Conservation (phyloP, 176 grass and related monocot species). For the Oryza brachyantha region DNA sequence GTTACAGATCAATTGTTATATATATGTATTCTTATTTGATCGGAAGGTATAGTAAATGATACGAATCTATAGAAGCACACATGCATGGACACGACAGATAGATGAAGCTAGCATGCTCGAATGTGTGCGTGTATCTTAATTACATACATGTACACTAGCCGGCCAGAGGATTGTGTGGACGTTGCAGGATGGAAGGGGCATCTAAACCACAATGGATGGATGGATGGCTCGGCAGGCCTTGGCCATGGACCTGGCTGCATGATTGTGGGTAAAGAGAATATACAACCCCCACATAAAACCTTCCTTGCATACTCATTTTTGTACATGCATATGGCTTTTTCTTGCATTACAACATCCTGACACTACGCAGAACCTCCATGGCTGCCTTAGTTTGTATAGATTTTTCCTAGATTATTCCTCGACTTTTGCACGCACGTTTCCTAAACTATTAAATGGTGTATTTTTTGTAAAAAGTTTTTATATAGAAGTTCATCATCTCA, state of each 20-base stretch:
- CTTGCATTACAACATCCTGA: conserved; percentile 44
- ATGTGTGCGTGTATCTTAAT: background rate
- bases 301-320: conserved; percentile 45
- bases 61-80: background rate
- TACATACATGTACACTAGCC: background rate
- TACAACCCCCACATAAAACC: conserved; percentile 63
- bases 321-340: background rate
- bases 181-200: conserved; percentile 34
- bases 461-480: too few species aligned
- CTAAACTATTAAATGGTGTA: too few species aligned
- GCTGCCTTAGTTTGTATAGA: too few species aligned
- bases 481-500: too few species aligned
- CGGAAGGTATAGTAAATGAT: background rate
- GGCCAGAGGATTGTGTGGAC: conserved; percentile 36
- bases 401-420: too few species aligned
- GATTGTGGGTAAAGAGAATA: conserved; percentile 47
- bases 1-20: background rate
- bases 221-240: background rate
- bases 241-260: conserved; percentile 30
- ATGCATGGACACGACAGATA: too few species aligned
- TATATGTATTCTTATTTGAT: background rate
- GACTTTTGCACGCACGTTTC: too few species aligned
- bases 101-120: too few species aligned
- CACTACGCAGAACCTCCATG: conserved; percentile 7
- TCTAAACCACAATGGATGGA: conserved; percentile 7